A percentile compares a stretch with the other conserved stretches of the same genome.
These are phyloP conservation scores for Remersonia thermophila DNA, from an alignment of 2,329 filamentous ascomycete species.

Conservation along the genomic window DNA sequence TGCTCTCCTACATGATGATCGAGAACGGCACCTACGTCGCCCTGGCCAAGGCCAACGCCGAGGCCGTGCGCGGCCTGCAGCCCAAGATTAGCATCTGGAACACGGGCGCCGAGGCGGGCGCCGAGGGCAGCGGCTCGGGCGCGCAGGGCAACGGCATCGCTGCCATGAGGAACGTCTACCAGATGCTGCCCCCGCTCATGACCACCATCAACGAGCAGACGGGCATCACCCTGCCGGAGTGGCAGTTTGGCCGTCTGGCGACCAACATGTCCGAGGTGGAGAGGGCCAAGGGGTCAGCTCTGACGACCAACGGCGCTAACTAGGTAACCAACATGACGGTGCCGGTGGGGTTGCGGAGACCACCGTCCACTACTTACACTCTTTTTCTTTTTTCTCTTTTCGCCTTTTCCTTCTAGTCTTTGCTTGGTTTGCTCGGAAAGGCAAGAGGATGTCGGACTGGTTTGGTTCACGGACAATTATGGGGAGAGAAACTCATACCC, in stretches of 20 bases:
- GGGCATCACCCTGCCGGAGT: slow-evolving; percentile 65
- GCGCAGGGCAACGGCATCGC: slow-evolving; percentile 37
- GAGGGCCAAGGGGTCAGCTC: neutral
- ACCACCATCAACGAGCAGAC: slow-evolving; percentile 83
- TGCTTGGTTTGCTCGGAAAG: neutral
- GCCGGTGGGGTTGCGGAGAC: neutral
- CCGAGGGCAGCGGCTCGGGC: slow-evolving; percentile 20
- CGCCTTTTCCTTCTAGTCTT: neutral
- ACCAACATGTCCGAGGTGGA: slow-evolving; percentile 16
- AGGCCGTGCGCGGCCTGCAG: slow-evolving; percentile 62
- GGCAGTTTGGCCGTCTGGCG: slow-evolving; percentile 50
- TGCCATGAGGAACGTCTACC: slow-evolving; percentile 70
- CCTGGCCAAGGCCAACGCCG: slow-evolving; percentile 65
- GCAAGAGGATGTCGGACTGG: too few species aligned
- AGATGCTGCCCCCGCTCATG: slow-evolving; percentile 71
- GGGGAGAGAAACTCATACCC: too few species aligned
- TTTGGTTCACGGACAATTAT: too few species aligned
- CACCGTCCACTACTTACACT: neutral
- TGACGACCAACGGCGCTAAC: slow-evolving; percentile 1
- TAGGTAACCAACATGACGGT: too few species aligned
- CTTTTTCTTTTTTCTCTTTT: neutral
- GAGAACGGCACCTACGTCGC: slow-evolving; percentile 68
- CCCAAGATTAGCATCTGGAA: slow-evolving; percentile 91
- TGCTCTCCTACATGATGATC: slow-evolving; percentile 81
- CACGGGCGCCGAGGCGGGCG: slow-evolving; percentile 46